These are phyloP conservation scores for Lipomyces chichibuensis DNA, from an alignment of 805 yeast genomes.

Conservation along the genomic window DNA sequence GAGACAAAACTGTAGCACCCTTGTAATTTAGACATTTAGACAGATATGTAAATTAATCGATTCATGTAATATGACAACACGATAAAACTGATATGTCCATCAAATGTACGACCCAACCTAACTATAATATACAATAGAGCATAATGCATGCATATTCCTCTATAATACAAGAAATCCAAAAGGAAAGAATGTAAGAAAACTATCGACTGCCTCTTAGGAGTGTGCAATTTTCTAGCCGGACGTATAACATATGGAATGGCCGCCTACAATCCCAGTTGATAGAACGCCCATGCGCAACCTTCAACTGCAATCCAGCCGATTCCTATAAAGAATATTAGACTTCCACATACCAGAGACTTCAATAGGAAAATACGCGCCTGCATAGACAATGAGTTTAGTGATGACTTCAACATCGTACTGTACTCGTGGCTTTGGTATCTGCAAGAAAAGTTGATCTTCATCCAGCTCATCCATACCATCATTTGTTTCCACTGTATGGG, in stretches of 20 bases:
- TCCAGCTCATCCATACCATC: conserved; percentile 26
- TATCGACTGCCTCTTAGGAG: neutral
- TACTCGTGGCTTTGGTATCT: conserved; percentile 43
- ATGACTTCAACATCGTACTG: conserved; percentile 76
- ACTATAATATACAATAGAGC: neutral
- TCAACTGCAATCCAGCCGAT: conserved; percentile 58
- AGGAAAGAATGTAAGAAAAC: neutral
- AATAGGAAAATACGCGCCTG: conserved; percentile 51
- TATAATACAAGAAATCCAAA: neutral
- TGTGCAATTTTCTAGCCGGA: neutral
- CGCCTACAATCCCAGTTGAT: neutral
- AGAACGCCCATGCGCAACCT: conserved; percentile 13
- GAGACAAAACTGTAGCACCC: neutral
- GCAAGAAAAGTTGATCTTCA: conserved; percentile 37
- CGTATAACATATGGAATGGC: neutral
- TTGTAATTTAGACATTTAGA: neutral
- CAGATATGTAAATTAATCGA: neutral
- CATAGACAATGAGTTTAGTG: conserved; percentile 76
- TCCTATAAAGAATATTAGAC: neutral
- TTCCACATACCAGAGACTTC: neutral
- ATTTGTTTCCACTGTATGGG: neutral
- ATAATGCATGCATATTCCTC: neutral
- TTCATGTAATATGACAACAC: neutral
- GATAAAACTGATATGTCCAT: neutral
- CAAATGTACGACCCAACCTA: neutral